Conservation (phyloP, 345 rosid species). For the Microcos paniculata region DNA sequence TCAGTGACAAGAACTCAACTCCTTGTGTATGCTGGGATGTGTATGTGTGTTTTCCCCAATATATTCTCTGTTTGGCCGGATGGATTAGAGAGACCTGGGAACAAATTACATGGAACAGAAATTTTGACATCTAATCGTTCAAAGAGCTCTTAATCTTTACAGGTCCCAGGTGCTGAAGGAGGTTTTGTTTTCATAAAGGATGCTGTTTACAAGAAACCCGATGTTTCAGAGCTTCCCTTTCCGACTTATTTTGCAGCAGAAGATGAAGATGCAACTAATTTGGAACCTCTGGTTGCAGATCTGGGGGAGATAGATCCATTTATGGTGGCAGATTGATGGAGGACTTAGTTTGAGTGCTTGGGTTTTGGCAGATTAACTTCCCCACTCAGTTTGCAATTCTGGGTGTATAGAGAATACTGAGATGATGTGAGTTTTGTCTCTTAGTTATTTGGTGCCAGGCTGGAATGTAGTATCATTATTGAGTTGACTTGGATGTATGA, state of each 20-base stretch:
- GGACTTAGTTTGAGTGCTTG: background rate
- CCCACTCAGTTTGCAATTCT: background rate
- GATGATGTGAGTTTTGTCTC: background rate
- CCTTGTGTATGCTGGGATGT: background rate
- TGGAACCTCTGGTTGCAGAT: conserved; percentile 68
- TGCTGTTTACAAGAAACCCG: conserved; percentile 76
- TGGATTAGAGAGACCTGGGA: background rate
- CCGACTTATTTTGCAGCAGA: conserved; percentile 72
- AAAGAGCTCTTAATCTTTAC: conserved; percentile 15
- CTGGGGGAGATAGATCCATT: conserved; percentile 88
- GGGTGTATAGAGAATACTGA: conserved; percentile 7
- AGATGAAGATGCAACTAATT: conserved; percentile 48
- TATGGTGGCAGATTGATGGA: conserved; percentile 61
- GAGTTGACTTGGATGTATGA: background rate
- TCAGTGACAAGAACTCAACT: no score
- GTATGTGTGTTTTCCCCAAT: background rate
- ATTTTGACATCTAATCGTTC: background rate
- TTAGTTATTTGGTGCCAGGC: background rate
- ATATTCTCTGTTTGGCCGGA: background rate
- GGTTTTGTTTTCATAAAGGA: conserved; percentile 89
- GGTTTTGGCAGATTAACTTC: background rate
- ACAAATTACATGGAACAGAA: background rate
- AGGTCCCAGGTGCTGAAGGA: conserved; percentile 95
- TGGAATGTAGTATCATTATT: conserved; percentile 14
- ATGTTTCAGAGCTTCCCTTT: conserved; percentile 73